A percentile compares a stretch with the other conserved stretches of the same genome.
phyloP scores from a whole-genome alignment of 148 eudicot genomes.

The Camellia sinensis region DNA sequence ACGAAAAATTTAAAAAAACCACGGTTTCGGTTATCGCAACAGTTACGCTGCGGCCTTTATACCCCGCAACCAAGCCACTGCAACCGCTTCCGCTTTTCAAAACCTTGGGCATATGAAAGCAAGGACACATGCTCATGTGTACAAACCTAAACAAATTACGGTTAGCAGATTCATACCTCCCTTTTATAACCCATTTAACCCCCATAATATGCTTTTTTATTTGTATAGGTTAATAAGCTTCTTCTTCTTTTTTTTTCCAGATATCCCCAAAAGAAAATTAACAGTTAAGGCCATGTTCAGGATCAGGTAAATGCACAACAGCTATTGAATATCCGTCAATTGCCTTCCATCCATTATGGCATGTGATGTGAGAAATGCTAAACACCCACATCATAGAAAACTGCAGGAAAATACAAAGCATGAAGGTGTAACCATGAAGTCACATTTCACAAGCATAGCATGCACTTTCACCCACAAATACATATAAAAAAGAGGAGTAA shows the following conservation, averaged over 20 bases:
- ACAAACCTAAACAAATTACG: not conserved
- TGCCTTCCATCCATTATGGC: not conserved
- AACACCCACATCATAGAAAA: not conserved
- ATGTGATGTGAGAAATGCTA: not conserved
- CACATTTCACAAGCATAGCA: not conserved
- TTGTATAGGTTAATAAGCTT: too few relatives aligned
- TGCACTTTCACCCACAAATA: too few relatives aligned
- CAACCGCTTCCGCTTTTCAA: too few relatives aligned
- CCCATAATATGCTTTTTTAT: too few relatives aligned
- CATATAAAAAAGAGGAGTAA: not conserved
- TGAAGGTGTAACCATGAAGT: not conserved
- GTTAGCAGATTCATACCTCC: not conserved
- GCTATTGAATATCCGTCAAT: not conserved
- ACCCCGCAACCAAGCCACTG: too few relatives aligned
- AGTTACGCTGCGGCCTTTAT: too few relatives aligned
- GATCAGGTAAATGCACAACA: not conserved
- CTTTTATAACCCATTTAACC: not conserved
- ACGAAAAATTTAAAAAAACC: too few relatives aligned
- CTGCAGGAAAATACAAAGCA: constrained; percentile 5
- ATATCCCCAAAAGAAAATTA: not conserved
- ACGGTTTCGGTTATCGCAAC: too few relatives aligned
- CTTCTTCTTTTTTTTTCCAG: too few relatives aligned
- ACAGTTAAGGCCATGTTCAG: not conserved
- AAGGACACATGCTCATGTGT: not conserved
- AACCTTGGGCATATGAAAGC: not conserved